phyloP scores from a whole-genome alignment of 441 rosid species.

The Gossypium gossypioides region DNA sequence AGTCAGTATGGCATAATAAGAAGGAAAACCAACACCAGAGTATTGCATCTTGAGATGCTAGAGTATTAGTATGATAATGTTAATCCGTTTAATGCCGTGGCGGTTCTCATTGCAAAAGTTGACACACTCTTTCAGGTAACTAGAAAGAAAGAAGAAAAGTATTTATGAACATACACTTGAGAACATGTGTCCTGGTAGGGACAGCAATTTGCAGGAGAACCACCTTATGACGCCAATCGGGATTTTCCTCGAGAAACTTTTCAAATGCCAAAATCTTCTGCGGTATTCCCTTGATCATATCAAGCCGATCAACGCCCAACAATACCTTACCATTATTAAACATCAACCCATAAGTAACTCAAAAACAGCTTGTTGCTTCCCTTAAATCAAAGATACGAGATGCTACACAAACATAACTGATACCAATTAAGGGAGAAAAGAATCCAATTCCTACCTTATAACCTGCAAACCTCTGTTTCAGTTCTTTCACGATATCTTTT shows the following conservation, averaged over 20 bases:
- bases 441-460: slow-evolving; percentile 39
- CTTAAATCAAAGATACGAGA: neutral
- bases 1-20: too few relatives aligned
- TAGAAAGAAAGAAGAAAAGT: neutral
- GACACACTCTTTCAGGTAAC: neutral
- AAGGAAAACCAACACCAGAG: too few relatives aligned
- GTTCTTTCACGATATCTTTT: slow-evolving; percentile 54
- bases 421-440: too few relatives aligned
- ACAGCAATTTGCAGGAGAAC: slow-evolving; percentile 77
- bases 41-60: too few relatives aligned
- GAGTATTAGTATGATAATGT: too few relatives aligned
- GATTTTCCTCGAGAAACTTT: slow-evolving; percentile 23
- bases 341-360: neutral
- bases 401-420: too few relatives aligned
- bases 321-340: slow-evolving; percentile 40
- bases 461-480: slow-evolving; percentile 57
- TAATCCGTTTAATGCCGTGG: too few relatives aligned
- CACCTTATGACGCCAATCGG: slow-evolving; percentile 67
- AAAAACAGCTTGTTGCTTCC: neutral
- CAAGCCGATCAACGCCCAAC: slow-evolving; percentile 77
- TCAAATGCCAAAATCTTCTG: slow-evolving; percentile 14
- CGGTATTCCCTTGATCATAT: slow-evolving; percentile 80
- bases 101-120: neutral
- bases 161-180: slow-evolving; percentile 42
- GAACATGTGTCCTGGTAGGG: slow-evolving; percentile 72